Evolutionary conservation across 176 grass and related monocot genomes (phyloP).

Genomic region (Thalia dealbata): DNA sequence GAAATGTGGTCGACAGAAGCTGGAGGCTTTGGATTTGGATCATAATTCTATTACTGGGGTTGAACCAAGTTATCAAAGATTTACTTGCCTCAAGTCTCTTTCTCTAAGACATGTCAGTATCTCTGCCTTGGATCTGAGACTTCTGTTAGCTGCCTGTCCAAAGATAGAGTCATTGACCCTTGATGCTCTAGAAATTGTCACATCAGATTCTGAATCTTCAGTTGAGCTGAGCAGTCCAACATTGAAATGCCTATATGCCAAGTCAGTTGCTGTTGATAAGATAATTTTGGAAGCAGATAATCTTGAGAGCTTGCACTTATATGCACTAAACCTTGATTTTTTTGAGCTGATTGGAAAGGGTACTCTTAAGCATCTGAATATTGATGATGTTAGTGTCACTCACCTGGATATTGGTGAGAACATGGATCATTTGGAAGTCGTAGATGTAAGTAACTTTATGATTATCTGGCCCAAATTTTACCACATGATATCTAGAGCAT

Average conservation of each 20-base stretch:
- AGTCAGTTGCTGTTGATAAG: constrained; percentile 73
- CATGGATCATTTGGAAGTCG: constrained; percentile 66
- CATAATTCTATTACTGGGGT: constrained; percentile 82
- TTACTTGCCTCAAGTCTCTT: constrained; percentile 85
- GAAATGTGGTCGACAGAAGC: constrained; percentile 68
- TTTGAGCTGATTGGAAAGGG: constrained; percentile 88
- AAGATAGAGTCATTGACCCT: constrained; percentile 81
- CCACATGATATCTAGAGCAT: constrained; percentile 69
- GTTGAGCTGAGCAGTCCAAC: constrained; percentile 75
- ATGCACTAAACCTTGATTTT: constrained; percentile 89
- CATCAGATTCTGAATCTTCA: constrained; percentile 60
- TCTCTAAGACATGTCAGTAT: constrained; percentile 81
- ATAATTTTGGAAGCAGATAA: constrained; percentile 88
- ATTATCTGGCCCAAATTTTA: constrained; percentile 93
- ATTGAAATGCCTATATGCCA: constrained; percentile 64
- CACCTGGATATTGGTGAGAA: constrained; percentile 88
- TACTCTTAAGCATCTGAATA: constrained; percentile 75
- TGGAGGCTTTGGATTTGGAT: constrained; percentile 81
- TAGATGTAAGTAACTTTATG: constrained; percentile 85
- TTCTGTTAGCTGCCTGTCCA: constrained; percentile 65
- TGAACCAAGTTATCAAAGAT: constrained; percentile 91
- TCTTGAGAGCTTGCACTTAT: constrained; percentile 69
- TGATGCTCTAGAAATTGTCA: constrained; percentile 90
- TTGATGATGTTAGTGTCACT: constrained; percentile 92
- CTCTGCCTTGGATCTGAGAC: constrained; percentile 73